Percentiles rank a stretch among this genome's conserved stretches.
Conservation (phyloP, 352 stramenopile species). For the Pythium scleroteichum region DNA sequence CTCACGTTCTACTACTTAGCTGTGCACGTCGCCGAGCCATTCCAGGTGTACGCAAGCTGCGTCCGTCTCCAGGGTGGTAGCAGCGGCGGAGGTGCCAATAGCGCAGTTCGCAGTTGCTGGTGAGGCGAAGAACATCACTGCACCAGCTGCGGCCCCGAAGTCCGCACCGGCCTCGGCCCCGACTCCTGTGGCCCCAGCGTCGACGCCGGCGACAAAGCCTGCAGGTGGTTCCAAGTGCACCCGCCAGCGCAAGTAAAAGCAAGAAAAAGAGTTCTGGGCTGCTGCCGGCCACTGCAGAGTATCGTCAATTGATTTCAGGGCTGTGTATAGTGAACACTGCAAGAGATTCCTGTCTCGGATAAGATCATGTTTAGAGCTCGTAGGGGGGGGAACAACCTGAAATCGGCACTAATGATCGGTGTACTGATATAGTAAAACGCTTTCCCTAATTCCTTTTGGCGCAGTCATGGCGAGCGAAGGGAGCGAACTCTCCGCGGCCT, state of each 20-base stretch:
- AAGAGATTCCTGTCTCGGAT: too few species aligned
- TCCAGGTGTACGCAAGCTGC: slow-evolving; percentile 16
- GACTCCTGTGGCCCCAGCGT: neutral
- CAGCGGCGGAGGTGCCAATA: neutral
- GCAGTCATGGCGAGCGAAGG: too few species aligned
- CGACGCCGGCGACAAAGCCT: neutral
- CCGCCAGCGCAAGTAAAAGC: neutral
- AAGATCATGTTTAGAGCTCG: too few species aligned
- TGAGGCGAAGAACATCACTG: slow-evolving; percentile 10
- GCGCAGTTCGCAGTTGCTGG: neutral
- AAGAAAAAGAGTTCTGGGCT: too few species aligned
- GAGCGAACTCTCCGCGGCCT: too few species aligned
- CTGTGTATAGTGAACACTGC: too few species aligned
- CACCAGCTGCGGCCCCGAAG: slow-evolving; percentile 3
- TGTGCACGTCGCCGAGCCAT: slow-evolving; percentile 13
- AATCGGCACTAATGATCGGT: too few species aligned
- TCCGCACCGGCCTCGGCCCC: slow-evolving; percentile 2
- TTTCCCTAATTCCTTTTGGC: too few species aligned
- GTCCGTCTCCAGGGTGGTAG: slow-evolving; percentile 6
- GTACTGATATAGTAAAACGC: too few species aligned
- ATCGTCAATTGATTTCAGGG: too few species aligned
- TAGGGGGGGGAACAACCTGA: too few species aligned
- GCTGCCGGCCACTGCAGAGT: too few species aligned
- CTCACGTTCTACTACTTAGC: slow-evolving; percentile 16
- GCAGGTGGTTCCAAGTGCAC: neutral